phyloP scores from a whole-genome alignment of 495 filamentous ascomycete genomes.

The Xanthoparmelia taractica region DNA sequence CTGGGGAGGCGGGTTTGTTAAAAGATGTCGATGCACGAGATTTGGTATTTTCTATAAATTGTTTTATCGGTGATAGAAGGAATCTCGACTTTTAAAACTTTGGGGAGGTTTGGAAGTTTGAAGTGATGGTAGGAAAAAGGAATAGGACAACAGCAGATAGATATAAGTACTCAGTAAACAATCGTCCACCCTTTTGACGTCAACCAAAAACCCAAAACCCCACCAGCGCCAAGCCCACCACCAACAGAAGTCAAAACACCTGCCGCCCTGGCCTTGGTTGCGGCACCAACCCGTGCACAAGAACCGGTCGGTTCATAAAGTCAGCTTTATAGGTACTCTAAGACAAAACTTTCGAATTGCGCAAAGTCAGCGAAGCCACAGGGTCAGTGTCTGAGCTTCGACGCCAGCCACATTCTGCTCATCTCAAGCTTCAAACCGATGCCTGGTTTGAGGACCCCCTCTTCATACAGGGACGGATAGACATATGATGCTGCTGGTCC shows the following conservation, averaged over 20 bases:
- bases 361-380: too few relatives aligned
- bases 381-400: too few relatives aligned
- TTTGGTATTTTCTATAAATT: background rate
- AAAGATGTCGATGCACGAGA: background rate
- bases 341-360: too few relatives aligned
- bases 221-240: background rate
- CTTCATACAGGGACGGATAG: background rate
- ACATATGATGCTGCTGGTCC: background rate
- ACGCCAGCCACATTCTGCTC: background rate
- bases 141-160: background rate
- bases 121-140: background rate
- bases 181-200: background rate
- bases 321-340: too few relatives aligned
- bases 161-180: background rate
- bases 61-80: background rate
- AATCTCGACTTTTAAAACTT: too few relatives aligned
- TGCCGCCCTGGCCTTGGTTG: too few relatives aligned
- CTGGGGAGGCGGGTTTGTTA: background rate
- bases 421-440: background rate
- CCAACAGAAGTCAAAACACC: background rate
- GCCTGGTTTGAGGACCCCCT: background rate
- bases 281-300: too few relatives aligned
- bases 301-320: too few relatives aligned
- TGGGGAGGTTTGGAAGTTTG: background rate
- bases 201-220: background rate